These are phyloP conservation scores for Bryum argenteum DNA, from an alignment of 225 moss, liverwort and hornwort species.

Conservation along the genomic window DNA sequence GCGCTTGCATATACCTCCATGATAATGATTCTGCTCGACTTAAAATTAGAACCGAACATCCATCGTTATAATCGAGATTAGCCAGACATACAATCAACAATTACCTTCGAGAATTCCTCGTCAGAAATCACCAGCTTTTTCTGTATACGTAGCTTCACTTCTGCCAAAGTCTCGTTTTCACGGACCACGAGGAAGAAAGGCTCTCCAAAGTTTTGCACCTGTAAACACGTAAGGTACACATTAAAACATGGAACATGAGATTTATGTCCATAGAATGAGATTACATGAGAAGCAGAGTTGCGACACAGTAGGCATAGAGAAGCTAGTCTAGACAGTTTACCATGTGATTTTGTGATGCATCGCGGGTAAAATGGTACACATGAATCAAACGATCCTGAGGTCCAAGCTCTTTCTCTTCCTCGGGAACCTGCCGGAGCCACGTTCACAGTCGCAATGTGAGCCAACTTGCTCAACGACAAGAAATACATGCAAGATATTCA, in stretches of 20 bases:
- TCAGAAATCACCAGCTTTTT: slow-evolving; percentile 81
- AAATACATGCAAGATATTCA: neutral
- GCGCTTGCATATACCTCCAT: neutral
- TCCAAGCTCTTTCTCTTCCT: slow-evolving; percentile 94
- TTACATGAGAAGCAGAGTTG: neutral
- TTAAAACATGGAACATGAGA: too few species aligned
- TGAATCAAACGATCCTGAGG: slow-evolving; percentile 94
- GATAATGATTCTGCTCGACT: neutral
- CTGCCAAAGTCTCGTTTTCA: slow-evolving; percentile 83
- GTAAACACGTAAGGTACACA: neutral
- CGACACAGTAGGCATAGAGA: neutral
- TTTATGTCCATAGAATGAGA: too few species aligned
- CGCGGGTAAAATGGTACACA: slow-evolving; percentile 96
- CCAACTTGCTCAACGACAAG: neutral
- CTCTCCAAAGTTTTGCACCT: slow-evolving; percentile 99
- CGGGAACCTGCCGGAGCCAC: slow-evolving; percentile 69
- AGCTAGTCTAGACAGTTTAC: slow-evolving; percentile 29
- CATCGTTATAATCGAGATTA: neutral
- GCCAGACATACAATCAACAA: neutral
- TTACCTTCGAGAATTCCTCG: slow-evolving; percentile 86
- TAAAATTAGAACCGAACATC: too few species aligned
- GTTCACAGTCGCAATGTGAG: neutral
- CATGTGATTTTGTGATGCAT: slow-evolving; percentile 97
- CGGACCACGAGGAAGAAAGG: slow-evolving; percentile 97
- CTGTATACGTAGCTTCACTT: slow-evolving; percentile 91